These are phyloP conservation scores for Mycena olivaceomarginata DNA, from an alignment of 768 basidiomycete genomes.

Conservation along the genomic window DNA sequence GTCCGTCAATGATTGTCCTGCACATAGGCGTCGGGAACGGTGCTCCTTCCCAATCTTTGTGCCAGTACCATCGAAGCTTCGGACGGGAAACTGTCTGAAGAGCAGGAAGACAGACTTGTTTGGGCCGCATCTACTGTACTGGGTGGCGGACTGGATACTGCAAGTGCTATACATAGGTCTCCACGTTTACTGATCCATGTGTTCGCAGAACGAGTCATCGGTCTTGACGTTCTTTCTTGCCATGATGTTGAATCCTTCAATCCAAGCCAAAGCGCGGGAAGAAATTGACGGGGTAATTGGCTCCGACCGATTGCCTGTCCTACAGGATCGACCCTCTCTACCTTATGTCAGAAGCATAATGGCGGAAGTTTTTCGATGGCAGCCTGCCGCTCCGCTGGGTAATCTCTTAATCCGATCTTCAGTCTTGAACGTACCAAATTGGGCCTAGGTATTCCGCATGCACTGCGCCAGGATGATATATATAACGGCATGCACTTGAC, in stretches of 20 bases:
- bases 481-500: conserved; percentile 36
- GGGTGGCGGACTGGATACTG: conserved; percentile 30
- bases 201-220: neutral
- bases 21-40: neutral
- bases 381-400: conserved; percentile 41
- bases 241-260: conserved; percentile 5
- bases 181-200: no score
- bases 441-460: conserved; percentile 12
- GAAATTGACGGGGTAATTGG: conserved; percentile 20
- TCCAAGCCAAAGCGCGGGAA: conserved; percentile 17
- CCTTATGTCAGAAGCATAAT: conserved; percentile 50
- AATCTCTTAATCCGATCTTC: no score
- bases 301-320: conserved; percentile 44
- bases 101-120: neutral
- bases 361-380: conserved; percentile 23
- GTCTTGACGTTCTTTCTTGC: conserved; percentile 18
- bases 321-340: conserved; percentile 40
- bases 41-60: conserved; percentile 19
- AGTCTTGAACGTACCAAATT: no score
- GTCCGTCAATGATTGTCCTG: neutral
- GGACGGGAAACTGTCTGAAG: neutral
- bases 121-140: conserved; percentile 6
- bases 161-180: neutral
- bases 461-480: conserved; percentile 23
- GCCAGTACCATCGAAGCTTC: neutral